Percentiles rank a stretch among this genome's conserved stretches.
These are phyloP conservation scores for Hypoxylon subgilvum DNA, from an alignment of 495 filamentous ascomycete species.

Conservation along the genomic window DNA sequence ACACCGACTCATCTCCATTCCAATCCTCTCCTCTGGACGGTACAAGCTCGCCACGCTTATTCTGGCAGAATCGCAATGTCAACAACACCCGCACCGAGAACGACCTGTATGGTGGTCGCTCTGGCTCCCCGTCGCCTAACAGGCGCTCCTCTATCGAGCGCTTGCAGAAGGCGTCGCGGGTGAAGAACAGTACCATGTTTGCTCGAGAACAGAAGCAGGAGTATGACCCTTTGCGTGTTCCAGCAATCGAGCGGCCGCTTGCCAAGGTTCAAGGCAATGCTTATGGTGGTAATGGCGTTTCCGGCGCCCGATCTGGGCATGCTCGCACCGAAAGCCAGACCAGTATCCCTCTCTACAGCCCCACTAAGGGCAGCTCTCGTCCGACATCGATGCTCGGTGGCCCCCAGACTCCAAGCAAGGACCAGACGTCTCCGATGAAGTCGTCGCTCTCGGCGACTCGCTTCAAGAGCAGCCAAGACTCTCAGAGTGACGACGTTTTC, in stretches of 20 bases:
- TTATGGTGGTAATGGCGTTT: constrained; percentile 55
- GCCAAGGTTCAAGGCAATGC: constrained; percentile 73
- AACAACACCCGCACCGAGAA: constrained; percentile 73
- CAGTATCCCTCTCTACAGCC: constrained; percentile 53
- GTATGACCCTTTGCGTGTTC: constrained; percentile 81
- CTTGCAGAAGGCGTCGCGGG: constrained; percentile 87
- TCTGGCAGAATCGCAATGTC: constrained; percentile 83
- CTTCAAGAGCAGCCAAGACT: constrained; percentile 75
- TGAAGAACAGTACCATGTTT: constrained; percentile 96
- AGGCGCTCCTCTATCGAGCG: constrained; percentile 91
- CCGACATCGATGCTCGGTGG: constrained; percentile 34
- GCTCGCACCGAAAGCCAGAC: constrained; percentile 55
- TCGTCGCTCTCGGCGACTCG: constrained; percentile 78
- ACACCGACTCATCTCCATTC: constrained; percentile 74
- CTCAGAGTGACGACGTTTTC: constrained; percentile 73
- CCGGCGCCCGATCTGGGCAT: constrained; percentile 56
- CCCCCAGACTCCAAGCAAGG: constrained; percentile 71
- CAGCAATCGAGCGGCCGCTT: constrained; percentile 77
- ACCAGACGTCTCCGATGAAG: constrained; percentile 78
- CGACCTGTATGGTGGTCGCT: constrained; percentile 63
- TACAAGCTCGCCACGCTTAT: constrained; percentile 75
- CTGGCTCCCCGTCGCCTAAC: constrained; percentile 66
- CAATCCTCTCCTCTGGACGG: constrained; percentile 72
- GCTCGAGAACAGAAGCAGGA: constrained; percentile 86
- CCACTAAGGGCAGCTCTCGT: constrained; percentile 42